phyloP scores from a whole-genome alignment of 1,139 yeast species.

The Blastobotrys elegans region DNA sequence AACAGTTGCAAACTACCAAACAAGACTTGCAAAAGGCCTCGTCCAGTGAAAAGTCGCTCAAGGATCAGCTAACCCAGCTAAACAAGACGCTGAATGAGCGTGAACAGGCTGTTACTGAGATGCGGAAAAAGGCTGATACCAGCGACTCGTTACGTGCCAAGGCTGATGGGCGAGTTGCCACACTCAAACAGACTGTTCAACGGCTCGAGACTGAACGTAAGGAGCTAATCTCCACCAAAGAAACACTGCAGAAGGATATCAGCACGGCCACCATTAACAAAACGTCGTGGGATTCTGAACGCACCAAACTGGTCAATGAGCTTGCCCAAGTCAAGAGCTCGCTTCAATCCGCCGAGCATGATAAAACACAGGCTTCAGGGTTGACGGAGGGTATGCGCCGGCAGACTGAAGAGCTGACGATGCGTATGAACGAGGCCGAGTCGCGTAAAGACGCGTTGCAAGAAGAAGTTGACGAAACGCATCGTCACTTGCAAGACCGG shows the following conservation, averaged over 20 bases:
- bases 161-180: conserved; percentile 26
- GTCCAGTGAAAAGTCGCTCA: conserved; percentile 20
- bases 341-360: conserved; percentile 19
- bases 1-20: conserved; percentile 1
- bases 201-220: conserved; percentile 32
- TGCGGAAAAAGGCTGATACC: conserved; percentile 18
- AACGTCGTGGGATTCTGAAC: conserved; percentile 24
- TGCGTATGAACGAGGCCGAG: conserved; percentile 62
- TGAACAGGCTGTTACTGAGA: conserved; percentile 20
- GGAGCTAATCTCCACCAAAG: conserved; percentile 42
- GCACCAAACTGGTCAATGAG: conserved; percentile 21
- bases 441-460: conserved; percentile 61
- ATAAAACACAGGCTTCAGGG: conserved; percentile 19
- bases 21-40: conserved; percentile 7
- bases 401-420: conserved; percentile 71
- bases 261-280: conserved; percentile 30
- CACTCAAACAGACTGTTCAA: conserved; percentile 26
- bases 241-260: conserved; percentile 42
- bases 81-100: conserved; percentile 25
- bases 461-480: conserved; percentile 73
- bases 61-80: conserved; percentile 29
- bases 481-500: conserved; percentile 70
- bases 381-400: conserved; percentile 36
- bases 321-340: conserved; percentile 18
- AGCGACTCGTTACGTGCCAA: conserved; percentile 21